Evolutionary conservation across 805 yeast species (phyloP).

Genomic region (Saccharomyces cerevisiae): DNA sequence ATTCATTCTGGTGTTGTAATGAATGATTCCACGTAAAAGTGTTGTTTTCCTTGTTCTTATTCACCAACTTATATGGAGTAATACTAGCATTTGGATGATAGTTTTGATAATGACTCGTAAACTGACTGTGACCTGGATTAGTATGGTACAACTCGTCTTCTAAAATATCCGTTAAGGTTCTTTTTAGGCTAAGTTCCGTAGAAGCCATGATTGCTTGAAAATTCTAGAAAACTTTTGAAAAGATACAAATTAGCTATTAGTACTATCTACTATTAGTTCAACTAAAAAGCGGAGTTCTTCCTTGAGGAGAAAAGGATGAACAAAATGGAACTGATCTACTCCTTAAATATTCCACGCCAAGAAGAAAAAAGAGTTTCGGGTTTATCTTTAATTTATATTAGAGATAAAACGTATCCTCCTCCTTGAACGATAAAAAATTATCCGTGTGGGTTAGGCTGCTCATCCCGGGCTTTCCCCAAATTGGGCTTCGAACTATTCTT

Average conservation of each 20-base stretch:
- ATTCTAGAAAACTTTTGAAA: background rate
- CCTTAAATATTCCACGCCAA: background rate
- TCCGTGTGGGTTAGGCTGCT: background rate
- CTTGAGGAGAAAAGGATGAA: background rate
- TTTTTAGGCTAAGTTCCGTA: conserved; percentile 14
- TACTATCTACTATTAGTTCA: background rate
- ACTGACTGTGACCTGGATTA: background rate
- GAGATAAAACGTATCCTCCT: background rate
- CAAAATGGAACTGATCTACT: background rate
- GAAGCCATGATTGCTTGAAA: conserved; percentile 10
- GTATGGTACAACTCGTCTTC: conserved; percentile 28
- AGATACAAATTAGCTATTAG: background rate
- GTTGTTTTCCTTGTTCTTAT: background rate
- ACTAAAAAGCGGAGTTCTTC: background rate
- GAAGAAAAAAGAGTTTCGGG: background rate
- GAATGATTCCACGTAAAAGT: background rate
- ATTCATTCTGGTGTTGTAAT: background rate
- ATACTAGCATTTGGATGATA: background rate
- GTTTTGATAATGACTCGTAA: background rate
- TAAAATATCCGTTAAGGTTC: conserved; percentile 29
- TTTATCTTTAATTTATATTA: background rate
- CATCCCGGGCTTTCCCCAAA: background rate
- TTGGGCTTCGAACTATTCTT: background rate
- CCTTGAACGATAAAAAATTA: background rate
- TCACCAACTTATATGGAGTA: background rate